Percentiles rank a stretch among this genome's conserved stretches.
phyloP scores from a whole-genome alignment of 352 stramenopile species.

The Thalassiosira livingstoniorum region DNA sequence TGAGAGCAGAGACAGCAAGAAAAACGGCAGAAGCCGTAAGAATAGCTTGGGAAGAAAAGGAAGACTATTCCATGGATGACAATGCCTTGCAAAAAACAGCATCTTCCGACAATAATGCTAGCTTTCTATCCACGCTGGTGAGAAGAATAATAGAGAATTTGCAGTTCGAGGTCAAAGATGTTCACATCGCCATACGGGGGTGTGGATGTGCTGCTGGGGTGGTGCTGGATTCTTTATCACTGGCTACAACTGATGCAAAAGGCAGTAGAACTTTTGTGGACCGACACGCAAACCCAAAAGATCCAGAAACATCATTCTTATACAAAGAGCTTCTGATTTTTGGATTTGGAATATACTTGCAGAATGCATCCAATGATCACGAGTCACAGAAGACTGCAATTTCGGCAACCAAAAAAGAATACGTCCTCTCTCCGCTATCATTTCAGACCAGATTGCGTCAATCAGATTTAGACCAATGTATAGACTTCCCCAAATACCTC shows the following conservation, averaged over 20 bases:
- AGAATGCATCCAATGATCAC: conserved; percentile 49
- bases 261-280: conserved; percentile 83
- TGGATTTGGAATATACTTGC: conserved; percentile 83
- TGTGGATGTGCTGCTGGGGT: conserved; percentile 70
- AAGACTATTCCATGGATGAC: neutral
- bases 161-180: conserved; percentile 84
- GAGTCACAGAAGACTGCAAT: neutral
- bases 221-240: conserved; percentile 70
- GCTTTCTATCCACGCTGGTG: conserved; percentile 76
- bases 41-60: conserved; percentile 54
- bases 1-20: conserved; percentile 64
- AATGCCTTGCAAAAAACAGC: neutral
- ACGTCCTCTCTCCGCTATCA: conserved; percentile 77
- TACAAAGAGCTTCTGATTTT: conserved; percentile 79
- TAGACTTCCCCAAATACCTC: conserved; percentile 84
- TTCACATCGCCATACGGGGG: conserved; percentile 73
- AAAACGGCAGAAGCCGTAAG: conserved; percentile 62
- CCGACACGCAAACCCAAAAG: conserved; percentile 55
- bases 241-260: conserved; percentile 77
- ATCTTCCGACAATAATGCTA: conserved; percentile 19
- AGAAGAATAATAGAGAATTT: conserved; percentile 86
- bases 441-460: conserved; percentile 82
- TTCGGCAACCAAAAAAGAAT: conserved; percentile 51
- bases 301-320: conserved; percentile 67
- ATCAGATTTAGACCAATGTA: conserved; percentile 73